Percentiles rank a stretch among this genome's conserved stretches.
Evolutionary conservation across 768 basidiomycete genomes (phyloP).

Genomic region (Trametes cingulata): DNA sequence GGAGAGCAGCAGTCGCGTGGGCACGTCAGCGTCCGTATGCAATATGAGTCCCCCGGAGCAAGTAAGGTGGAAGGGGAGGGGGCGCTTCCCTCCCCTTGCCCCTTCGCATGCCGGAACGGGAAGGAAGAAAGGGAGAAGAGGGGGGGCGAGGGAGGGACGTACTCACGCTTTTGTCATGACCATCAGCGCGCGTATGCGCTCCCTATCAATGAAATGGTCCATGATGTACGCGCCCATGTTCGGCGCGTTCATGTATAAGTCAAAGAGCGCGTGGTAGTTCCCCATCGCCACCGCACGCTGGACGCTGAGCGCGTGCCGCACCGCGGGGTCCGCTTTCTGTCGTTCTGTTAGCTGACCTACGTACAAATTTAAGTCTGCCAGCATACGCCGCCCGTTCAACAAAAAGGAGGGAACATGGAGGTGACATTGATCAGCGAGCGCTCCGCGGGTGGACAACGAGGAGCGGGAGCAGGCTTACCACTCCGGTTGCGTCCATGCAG

Average conservation of each 20-base stretch:
- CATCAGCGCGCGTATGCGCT: conserved; percentile 82
- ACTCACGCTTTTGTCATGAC: conserved; percentile 93
- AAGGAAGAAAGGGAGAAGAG: conserved; percentile 3
- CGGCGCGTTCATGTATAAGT: conserved; percentile 77
- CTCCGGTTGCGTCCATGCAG: conserved; percentile 91
- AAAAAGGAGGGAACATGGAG: neutral
- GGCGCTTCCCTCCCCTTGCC: neutral
- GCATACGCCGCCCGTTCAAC: neutral
- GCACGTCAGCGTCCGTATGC: neutral
- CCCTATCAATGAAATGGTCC: conserved; percentile 96
- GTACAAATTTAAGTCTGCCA: conserved; percentile 87
- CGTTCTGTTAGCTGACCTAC: conserved; percentile 95
- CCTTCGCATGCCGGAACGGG: conserved; percentile 1
- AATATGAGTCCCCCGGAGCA: neutral
- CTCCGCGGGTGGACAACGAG: neutral
- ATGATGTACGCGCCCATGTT: conserved; percentile 99
- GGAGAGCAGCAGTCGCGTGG: neutral
- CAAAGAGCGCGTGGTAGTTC: conserved; percentile 93
- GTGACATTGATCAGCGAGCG: neutral
- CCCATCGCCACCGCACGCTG: conserved; percentile 88
- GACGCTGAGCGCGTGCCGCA: conserved; percentile 87
- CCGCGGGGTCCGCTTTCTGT: conserved; percentile 81
- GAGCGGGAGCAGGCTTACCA: conserved; percentile 54
- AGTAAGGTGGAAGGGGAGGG: neutral
- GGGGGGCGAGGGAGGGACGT: conserved; percentile 4